These are phyloP conservation scores for Chrysoporthe puriensis DNA, from an alignment of 2,329 filamentous ascomycete species.

Conservation along the genomic window DNA sequence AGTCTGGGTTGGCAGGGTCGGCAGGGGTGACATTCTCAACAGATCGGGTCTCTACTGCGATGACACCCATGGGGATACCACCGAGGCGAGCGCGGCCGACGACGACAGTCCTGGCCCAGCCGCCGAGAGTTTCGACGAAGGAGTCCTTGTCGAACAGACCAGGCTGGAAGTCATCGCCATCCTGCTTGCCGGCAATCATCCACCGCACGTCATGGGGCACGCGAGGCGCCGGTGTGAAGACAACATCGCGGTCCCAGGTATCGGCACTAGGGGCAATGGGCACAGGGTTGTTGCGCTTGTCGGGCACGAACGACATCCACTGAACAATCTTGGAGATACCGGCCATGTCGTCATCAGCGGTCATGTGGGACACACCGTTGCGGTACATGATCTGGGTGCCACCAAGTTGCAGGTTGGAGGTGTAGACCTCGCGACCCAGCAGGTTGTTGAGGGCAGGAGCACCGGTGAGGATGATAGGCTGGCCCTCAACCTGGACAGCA, in stretches of 20 bases:
- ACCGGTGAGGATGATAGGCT: constrained; percentile 98
- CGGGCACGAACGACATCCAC: constrained; percentile 96
- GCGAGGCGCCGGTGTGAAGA: constrained; percentile 80
- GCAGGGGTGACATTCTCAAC: constrained; percentile 97
- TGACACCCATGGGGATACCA: constrained; percentile 97
- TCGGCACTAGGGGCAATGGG: constrained; percentile 89
- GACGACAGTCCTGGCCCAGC: constrained; percentile 96
- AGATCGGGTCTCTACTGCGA: constrained; percentile 91
- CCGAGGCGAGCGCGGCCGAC: constrained; percentile 94
- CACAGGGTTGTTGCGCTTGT: constrained; percentile 90
- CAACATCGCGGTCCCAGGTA: constrained; percentile 89
- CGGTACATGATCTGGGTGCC: constrained; percentile 99
- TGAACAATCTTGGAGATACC: constrained; percentile 97
- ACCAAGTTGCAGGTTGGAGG: constrained; percentile 97
- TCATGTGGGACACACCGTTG: constrained; percentile 99
- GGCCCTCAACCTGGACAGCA: constrained; percentile 97
- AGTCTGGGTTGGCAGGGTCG: constrained; percentile 97
- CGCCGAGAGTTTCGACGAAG: constrained; percentile 94
- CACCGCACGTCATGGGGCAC: constrained; percentile 91
- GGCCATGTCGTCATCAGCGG: constrained; percentile 94
- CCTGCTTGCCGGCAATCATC: constrained; percentile 86
- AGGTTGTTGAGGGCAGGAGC: constrained; percentile 98
- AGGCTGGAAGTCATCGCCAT: constrained; percentile 82
- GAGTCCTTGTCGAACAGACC: constrained; percentile 97
- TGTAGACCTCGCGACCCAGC: constrained; percentile 96